Evolutionary conservation across 345 rosid species (phyloP), one percentile per base, ranked within the genome.

Genomic region (Camelina sativa): DNA sequence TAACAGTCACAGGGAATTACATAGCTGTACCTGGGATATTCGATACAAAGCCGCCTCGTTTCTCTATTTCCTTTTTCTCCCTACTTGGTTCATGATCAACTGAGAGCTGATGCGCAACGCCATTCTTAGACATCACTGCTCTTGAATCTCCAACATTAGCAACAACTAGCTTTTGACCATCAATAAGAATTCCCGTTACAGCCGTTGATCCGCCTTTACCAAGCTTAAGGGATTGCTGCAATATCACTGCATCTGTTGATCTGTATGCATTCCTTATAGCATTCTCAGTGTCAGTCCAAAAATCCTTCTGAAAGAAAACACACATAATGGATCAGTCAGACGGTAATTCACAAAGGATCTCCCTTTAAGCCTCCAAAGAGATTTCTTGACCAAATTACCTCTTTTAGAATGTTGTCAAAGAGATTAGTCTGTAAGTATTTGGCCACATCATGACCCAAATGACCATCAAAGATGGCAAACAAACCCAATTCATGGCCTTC

Each of bases 121-220:
- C 90, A 7, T 85, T 88, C 82, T 78, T 85, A 73, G 81, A 80
- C 62, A 90, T 65, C 48, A 92, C 96, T 52, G 98, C 98, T 22
- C 98, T 87, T 19, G 98, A 92, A 84, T 92, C 98, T 37, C 98
- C 98, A 25, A 92, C 94, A 78, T 92, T 92, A 52, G 89, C 92
- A 69, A 92, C 91, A 48, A 88, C 83, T 32, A 90, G 86, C 80
- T 83, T 87, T 80, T 80, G 77, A 64, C 94, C 91, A 73, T 92
- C 80, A 19, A 92, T 86, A 12, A 92, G 80, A 15, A 92, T 92
- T 7, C 93, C 98, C 1, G 98, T 90, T 22, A 92, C 98, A 22
- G 98, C 93, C 0, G 98, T 92, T 50, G 98, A 92, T 47, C 98
- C 98, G 25, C 98, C 98, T 80, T 82, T 86, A 48, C 98, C 98